A percentile compares a stretch with the other conserved stretches of the same genome.
Conservation (phyloP, 2,329 filamentous ascomycete species). For the Colletotrichum lupini region DNA sequence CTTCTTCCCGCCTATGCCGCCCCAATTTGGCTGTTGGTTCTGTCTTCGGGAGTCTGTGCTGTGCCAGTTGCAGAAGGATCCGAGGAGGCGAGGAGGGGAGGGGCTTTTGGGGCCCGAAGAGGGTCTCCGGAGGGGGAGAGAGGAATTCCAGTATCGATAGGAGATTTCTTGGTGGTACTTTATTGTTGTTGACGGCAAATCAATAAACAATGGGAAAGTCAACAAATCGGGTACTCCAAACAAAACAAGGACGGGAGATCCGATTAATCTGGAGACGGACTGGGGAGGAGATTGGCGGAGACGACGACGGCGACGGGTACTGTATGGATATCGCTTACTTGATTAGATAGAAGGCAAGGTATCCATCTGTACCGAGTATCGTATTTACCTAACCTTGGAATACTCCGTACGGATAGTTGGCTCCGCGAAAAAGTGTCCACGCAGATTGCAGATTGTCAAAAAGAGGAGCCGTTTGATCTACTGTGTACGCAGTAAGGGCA, state of each 20-base stretch:
- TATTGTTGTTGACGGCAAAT: slow-evolving; percentile 6
- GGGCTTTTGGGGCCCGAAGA: not conserved
- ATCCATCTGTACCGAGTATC: not conserved
- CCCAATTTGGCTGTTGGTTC: not conserved
- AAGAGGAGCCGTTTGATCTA: not conserved
- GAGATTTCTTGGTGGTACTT: not conserved
- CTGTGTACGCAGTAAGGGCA: not conserved
- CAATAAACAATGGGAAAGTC: slow-evolving; percentile 12
- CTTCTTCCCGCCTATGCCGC: not conserved
- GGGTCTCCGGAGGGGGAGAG: not conserved
- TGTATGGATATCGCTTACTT: not conserved
- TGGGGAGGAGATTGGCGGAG: not conserved
- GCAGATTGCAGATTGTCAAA: not conserved
- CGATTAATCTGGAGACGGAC: not conserved
- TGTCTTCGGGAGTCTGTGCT: slow-evolving; percentile 28
- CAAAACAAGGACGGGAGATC: not conserved
- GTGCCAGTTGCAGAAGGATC: slow-evolving; percentile 3
- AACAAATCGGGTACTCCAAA: slow-evolving; percentile 8
- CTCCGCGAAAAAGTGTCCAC: not conserved
- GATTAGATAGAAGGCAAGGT: not conserved
- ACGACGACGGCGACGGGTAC: not conserved
- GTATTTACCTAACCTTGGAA: not conserved
- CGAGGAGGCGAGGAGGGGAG: not conserved
- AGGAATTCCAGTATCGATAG: slow-evolving; percentile 23
- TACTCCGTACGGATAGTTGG: not conserved